Evolutionary conservation across 371 early-diverging fungal species (phyloP), one percentile per base, ranked within the genome.

Genomic region (Mucor saturninus): DNA sequence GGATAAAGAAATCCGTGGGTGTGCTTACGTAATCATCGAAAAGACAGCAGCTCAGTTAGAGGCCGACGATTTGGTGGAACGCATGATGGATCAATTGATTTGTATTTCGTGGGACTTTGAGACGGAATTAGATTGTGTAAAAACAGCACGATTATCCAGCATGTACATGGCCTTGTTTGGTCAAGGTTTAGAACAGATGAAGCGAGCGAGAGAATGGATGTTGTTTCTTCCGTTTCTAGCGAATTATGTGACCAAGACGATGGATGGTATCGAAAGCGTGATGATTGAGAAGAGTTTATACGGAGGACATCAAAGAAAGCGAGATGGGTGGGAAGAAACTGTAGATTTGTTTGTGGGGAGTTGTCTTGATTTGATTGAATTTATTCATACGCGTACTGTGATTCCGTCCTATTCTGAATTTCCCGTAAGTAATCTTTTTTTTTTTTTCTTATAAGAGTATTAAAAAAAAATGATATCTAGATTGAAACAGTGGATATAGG

Each of bases 201-300:
- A 55, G 10, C 35, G 35, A 39, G 52, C 63, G 15, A 60, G 61
- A 42, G 67, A 64, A 39, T 71, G 63, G 71, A 71, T 67, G 67
- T 37, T 67, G 6, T 64, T 64, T 29, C 14, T 69, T 8, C 65
- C 69, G 3, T 65, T 69, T 42, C 30, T 69, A 5, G 28, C 69
- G 2, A 69, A 69, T 11, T 58, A 56, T 29, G 10, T 56, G 1
- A n/a, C 57, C 26, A 65, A 40, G 26, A 28, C 31, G 2, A 11
- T 61, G 31, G 50, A 57, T 7, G 21, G 6, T 9, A 59, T 68
- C 13, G 56, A 50, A 30, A 8, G 8, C 7, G 32, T 64, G 2
- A 14, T 69, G 9, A n/a, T 35, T 15, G 40, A 64, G 14, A 14
- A 26, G 31, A 32, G 32, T 28, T n/a, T 3, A 26, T 30, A 9